Base-by-base conservation (phyloP, 257 asterid genomes). In the Solanum dulcamara region DNA sequence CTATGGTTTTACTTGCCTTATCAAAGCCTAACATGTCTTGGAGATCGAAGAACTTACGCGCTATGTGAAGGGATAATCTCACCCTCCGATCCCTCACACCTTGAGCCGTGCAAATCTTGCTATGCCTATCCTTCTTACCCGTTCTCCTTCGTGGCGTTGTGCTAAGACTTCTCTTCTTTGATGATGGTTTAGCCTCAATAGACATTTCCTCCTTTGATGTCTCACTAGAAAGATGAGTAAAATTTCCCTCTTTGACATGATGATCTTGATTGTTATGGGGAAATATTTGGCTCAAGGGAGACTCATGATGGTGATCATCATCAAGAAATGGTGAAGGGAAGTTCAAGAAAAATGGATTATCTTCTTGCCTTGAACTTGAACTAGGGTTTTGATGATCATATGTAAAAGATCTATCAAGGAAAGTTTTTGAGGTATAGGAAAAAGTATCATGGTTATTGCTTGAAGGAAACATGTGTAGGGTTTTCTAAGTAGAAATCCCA, bases 51-150 rank as follows among this genome's bases (percentile, higher is more conserved):
- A 94, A 94, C 81, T 93, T 94, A 1, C 98, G 88, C 0, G 97
- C 97, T 24, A 91, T 91, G 83, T 91, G 96, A 10, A 92, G 92
- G 3, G 97, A 94, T 8, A 94, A 85, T 33, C 97, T 86, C 95
- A 94, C 93, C 50, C 97, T 79, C 37, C 97, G 68, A 62, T 93
- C 97, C 22, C 97, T 86, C 48, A 94, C 89, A 4, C 97, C 97
- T 75, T 92, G 95, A 26, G 97, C 97, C 18, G 97, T 94, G 85
- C 95, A 87, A 44, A 94, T 93, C 89, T 94, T 94, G 94, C 96
- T 94, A 89, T 94, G 97, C 42, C 96, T 84, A 57, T 93, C 96
- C 84, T 92, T 93, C 88, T 93, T 94, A n/a, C 96, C 94, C 0
- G 92, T 75, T 22, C 92, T 90, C 84, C 91, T 86, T 64, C 94